Conservation (phyloP, 2,329 filamentous ascomycete genomes). For the Stagonosporopsis cucurbitacearum region DNA sequence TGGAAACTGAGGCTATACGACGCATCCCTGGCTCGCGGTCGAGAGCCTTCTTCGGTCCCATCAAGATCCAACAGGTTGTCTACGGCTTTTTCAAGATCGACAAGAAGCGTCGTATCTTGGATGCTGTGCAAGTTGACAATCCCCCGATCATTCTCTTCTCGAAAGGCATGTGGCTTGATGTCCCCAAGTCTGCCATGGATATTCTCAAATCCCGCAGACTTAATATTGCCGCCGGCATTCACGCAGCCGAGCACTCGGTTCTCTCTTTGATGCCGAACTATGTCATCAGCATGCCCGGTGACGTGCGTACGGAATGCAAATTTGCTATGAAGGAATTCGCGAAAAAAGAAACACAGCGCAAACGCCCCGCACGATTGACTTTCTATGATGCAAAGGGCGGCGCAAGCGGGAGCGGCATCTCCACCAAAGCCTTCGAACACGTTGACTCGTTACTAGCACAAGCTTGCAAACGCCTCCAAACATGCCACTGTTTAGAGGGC, state of each 20-base stretch:
- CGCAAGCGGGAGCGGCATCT: slow-evolving; percentile 81
- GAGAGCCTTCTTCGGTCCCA: slow-evolving; percentile 82
- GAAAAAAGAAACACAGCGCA: slow-evolving; percentile 70
- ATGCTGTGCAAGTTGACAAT: slow-evolving; percentile 92
- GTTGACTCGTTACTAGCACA: slow-evolving; percentile 78
- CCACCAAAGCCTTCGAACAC: slow-evolving; percentile 92
- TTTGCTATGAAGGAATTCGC: slow-evolving; percentile 86
- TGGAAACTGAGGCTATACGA: slow-evolving; percentile 88
- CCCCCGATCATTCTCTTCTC: slow-evolving; percentile 84
- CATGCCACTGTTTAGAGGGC: slow-evolving; percentile 77
- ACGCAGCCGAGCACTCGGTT: slow-evolving; percentile 91
- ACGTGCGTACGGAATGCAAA: slow-evolving; percentile 95
- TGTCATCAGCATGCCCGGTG: slow-evolving; percentile 86
- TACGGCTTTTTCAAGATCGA: slow-evolving; percentile 99
- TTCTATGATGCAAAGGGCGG: slow-evolving; percentile 97
- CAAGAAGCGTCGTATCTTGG: slow-evolving; percentile 80
- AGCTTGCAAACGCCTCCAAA: slow-evolving; percentile 76
- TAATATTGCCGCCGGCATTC: slow-evolving; percentile 87
- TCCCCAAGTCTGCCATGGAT: slow-evolving; percentile 78
- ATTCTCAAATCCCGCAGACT: slow-evolving; percentile 76
- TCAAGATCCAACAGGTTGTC: slow-evolving; percentile 85
- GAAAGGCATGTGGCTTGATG: slow-evolving; percentile 95
- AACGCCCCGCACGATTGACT: slow-evolving; percentile 84
- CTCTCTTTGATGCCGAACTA: slow-evolving; percentile 88
- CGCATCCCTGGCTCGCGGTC: slow-evolving; percentile 68